phyloP scores from a whole-genome alignment of 108 stramenopile genomes.

The Skeletonema potamos region DNA sequence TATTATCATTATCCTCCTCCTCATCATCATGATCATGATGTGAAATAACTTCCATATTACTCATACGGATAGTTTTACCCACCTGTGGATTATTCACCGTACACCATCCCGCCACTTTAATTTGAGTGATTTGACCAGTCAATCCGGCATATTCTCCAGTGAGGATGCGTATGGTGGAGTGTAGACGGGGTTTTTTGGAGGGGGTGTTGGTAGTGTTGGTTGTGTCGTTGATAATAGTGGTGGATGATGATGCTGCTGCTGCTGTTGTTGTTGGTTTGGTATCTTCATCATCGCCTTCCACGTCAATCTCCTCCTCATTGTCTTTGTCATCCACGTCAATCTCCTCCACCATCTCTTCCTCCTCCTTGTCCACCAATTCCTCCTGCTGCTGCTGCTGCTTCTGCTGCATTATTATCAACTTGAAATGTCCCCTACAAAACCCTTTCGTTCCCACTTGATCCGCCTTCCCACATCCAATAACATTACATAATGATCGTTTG shows the following conservation, averaged over 20 bases:
- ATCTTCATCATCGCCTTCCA: too few relatives aligned
- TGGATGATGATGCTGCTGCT: background rate
- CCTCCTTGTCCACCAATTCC: background rate
- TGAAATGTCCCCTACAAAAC: conserved; percentile 5
- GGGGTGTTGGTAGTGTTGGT: too few relatives aligned
- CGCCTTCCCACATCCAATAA: conserved; percentile 10
- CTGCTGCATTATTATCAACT: background rate
- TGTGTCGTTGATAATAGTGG: too few relatives aligned
- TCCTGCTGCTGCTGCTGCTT: background rate
- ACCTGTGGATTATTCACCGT: background rate
- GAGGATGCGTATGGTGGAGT: background rate
- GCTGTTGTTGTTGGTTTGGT: too few relatives aligned
- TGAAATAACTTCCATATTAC: background rate
- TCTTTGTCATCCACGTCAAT: background rate
- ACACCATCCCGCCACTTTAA: background rate
- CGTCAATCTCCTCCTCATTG: too few relatives aligned
- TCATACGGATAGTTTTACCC: background rate
- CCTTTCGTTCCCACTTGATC: conserved; percentile 10
- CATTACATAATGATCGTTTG: conserved; percentile 13
- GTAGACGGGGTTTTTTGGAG: background rate
- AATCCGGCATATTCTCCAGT: background rate
- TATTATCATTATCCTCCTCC: too few relatives aligned
- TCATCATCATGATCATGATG: background rate
- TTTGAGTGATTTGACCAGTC: background rate
- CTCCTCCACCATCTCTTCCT: background rate